These are phyloP conservation scores for Xylaria grammica DNA, from an alignment of 495 filamentous ascomycete species.

Conservation along the genomic window DNA sequence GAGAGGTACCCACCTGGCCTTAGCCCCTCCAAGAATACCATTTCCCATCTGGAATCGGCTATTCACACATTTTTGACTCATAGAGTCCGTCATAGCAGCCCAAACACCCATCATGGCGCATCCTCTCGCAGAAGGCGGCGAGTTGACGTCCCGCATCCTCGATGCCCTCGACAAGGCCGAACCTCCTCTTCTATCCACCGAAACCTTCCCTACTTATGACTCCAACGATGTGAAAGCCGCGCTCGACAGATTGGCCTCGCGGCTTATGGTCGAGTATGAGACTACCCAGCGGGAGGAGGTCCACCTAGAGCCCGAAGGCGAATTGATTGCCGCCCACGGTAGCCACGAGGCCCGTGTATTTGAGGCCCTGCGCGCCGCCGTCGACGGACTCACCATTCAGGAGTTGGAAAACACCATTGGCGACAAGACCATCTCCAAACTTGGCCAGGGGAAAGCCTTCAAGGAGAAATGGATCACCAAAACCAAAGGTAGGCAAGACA, in stretches of 20 bases:
- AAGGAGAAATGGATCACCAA: no score
- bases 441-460: no score
- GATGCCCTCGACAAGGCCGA: constrained; percentile 67
- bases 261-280: constrained; percentile 86
- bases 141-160: constrained; percentile 70
- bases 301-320: constrained; percentile 78
- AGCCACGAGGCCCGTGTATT: constrained; percentile 97
- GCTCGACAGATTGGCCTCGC: constrained; percentile 79
- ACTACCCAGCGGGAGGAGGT: constrained; percentile 78
- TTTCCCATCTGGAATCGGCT: neutral
- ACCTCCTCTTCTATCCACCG: constrained; percentile 71
- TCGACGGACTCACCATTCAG: no score
- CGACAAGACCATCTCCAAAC: no score
- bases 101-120: constrained; percentile 2
- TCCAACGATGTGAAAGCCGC: constrained; percentile 81
- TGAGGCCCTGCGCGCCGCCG: constrained; percentile 74
- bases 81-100: constrained; percentile 1
- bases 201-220: constrained; percentile 75
- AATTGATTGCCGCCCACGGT: constrained; percentile 78
- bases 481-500: constrained; percentile 65
- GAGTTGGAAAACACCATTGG: no score
- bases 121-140: constrained; percentile 34
- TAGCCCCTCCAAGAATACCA: no score
- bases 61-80: constrained; percentile 15
- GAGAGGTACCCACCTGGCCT: no score